phyloP scores from a whole-genome alignment of 306 rosid genomes.

The Sicyos edulis region DNA sequence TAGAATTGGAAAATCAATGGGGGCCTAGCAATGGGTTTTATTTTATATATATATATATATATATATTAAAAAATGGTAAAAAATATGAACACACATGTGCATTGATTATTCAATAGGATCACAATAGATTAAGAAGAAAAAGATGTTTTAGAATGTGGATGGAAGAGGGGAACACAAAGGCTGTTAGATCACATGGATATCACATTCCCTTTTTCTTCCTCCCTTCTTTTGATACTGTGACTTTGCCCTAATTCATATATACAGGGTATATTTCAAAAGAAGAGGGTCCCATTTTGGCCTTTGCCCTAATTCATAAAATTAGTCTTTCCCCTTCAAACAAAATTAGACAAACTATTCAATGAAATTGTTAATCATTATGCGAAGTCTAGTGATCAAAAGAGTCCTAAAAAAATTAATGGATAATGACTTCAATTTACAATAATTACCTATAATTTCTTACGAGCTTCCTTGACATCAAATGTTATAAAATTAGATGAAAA shows the following conservation, averaged over 20 bases:
- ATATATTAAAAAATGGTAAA: not conserved
- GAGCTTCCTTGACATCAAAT: no score
- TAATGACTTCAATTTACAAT: no score
- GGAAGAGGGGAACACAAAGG: constrained; percentile 57
- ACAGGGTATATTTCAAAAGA: constrained; percentile 6
- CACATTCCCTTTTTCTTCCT: constrained; percentile 49
- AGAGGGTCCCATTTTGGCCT: constrained; percentile 20
- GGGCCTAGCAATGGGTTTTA: constrained; percentile 4
- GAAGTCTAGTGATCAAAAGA: no score
- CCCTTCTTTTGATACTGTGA: constrained; percentile 66
- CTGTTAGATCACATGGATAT: constrained; percentile 97
- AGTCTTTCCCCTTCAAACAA: no score
- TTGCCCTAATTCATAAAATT: not conserved
- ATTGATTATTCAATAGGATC: constrained; percentile 1
- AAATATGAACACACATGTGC: constrained; percentile 19
- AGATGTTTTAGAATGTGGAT: constrained; percentile 17
- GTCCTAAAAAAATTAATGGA: no score
- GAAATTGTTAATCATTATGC: no score
- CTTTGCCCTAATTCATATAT: not conserved
- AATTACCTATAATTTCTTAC: no score
- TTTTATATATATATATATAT: not conserved
- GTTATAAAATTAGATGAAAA: no score
- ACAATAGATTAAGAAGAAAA: not conserved
- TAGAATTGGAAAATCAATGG: not conserved
- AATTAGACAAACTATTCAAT: no score